Evolutionary conservation across 1,284 basidiomycete genomes (phyloP).

Genomic region (Fomes fomentarius): DNA sequence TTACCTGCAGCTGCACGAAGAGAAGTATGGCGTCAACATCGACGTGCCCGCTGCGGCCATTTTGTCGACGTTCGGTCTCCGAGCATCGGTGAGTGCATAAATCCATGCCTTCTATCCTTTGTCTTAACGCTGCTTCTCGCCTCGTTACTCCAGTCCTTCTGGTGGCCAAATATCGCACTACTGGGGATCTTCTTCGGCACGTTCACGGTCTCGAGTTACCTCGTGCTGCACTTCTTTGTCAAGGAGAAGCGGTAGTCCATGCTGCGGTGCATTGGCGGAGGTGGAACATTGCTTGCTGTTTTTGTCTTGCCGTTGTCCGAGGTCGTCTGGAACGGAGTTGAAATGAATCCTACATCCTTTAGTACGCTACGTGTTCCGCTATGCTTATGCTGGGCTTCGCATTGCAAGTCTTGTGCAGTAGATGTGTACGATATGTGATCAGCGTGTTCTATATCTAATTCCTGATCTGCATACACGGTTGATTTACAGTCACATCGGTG

Average conservation of each 20-base stretch:
- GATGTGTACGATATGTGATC: too few relatives aligned
- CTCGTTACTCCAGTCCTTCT: constrained; percentile 74
- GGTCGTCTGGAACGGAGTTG: background rate
- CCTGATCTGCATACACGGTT: too few relatives aligned
- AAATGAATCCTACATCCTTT: too few relatives aligned
- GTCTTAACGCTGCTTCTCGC: background rate
- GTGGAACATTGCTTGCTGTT: background rate
- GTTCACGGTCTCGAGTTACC: constrained; percentile 77
- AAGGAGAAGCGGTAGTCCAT: constrained; percentile 82
- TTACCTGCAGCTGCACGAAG: constrained; percentile 92
- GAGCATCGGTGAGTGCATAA: constrained; percentile 64
- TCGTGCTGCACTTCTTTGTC: constrained; percentile 86
- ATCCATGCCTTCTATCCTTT: background rate
- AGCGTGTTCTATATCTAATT: too few relatives aligned
- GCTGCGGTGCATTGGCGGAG: too few relatives aligned
- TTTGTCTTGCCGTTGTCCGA: background rate
- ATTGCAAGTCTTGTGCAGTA: too few relatives aligned
- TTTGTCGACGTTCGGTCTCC: constrained; percentile 86
- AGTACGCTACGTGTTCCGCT: background rate
- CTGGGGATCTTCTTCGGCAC: constrained; percentile 82
- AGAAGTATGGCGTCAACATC: constrained; percentile 88
- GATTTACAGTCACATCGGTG: too few relatives aligned
- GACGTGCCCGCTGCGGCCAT: constrained; percentile 95
- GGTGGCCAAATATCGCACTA: constrained; percentile 91
- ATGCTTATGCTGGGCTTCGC: background rate